Percentiles rank a stretch among this genome's conserved stretches.
Conservation (phyloP, 139 green algal genomes). For the Trebouxia sp. region DNA sequence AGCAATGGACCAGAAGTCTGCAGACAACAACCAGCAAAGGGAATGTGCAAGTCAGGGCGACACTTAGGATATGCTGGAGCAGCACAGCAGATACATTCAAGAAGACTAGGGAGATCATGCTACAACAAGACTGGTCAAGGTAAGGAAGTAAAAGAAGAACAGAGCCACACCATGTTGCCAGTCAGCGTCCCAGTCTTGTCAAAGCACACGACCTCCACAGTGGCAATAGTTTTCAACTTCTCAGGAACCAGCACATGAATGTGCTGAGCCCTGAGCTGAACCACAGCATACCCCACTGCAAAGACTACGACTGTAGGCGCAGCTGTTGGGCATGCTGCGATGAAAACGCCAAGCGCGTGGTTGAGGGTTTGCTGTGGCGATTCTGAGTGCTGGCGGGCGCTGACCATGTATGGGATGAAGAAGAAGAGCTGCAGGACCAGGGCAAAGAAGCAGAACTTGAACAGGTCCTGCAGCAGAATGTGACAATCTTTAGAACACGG, state of each 20-base stretch:
- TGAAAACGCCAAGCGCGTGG: not conserved
- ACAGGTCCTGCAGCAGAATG: not conserved
- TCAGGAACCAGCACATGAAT: not conserved
- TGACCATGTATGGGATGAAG: not conserved
- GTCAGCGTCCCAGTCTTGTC: conserved; percentile 15
- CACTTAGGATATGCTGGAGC: too few species aligned
- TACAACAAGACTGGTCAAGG: too few species aligned
- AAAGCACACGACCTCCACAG: conserved; percentile 9
- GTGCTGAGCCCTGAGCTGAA: not conserved
- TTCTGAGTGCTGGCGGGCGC: not conserved
- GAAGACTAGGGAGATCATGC: too few species aligned
- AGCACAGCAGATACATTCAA: too few species aligned
- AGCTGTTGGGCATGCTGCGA: not conserved
- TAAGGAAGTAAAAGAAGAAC: too few species aligned
- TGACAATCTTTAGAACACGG: not conserved
- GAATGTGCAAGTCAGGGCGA: too few species aligned
- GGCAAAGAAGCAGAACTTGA: not conserved
- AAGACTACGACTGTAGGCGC: not conserved
- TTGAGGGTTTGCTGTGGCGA: not conserved
- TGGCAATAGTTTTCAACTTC: conserved; percentile 2
- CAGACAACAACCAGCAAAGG: too few species aligned
- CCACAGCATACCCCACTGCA: not conserved
- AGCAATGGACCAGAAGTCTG: too few species aligned
- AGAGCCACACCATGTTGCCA: not conserved
- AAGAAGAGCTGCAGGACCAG: not conserved